These are phyloP conservation scores for Aspergillus pseudoviridinutans DNA, from an alignment of 2,329 filamentous ascomycete species.

Conservation along the genomic window DNA sequence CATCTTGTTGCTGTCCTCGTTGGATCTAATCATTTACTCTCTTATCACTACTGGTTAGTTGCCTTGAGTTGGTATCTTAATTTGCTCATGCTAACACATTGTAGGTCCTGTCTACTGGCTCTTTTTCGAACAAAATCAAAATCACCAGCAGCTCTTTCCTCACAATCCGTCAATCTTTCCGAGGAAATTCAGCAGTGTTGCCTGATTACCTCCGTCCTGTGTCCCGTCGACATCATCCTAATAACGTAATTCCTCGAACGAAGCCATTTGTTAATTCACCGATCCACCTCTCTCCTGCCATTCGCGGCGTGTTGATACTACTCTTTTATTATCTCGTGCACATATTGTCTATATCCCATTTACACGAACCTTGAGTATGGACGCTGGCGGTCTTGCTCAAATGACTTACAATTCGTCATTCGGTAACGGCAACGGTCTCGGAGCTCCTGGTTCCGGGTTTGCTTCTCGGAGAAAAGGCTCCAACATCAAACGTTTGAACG, in stretches of 20 bases:
- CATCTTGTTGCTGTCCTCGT: constrained; percentile 7
- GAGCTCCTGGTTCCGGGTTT: constrained; percentile 73
- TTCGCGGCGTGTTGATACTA: constrained; percentile 1
- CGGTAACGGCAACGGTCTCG: constrained; percentile 62
- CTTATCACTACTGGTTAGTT: constrained; percentile 11
- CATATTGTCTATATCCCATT: constrained; percentile 24
- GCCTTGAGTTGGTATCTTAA: not conserved
- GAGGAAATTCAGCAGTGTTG: constrained; percentile 1
- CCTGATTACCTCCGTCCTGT: constrained; percentile 7
- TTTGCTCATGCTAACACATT: not conserved
- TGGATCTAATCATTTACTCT: constrained; percentile 5
- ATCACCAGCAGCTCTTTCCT: not conserved
- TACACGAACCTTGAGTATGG: constrained; percentile 51
- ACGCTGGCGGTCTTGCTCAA: constrained; percentile 99
- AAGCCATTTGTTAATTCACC: constrained; percentile 23
- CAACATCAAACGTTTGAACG: constrained; percentile 80
- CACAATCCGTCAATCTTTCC: not conserved
- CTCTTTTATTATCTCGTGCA: constrained; percentile 21
- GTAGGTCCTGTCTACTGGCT: not conserved
- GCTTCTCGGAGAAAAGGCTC: constrained; percentile 81
- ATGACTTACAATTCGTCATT: constrained; percentile 86
- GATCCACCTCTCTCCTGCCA: constrained; percentile 7
- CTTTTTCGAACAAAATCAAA: not conserved
- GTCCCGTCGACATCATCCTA: constrained; percentile 22
- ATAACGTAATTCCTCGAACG: constrained; percentile 28